Base-by-base conservation (phyloP, 139 green algal genomes). In the Chlorella sp. region DNA sequence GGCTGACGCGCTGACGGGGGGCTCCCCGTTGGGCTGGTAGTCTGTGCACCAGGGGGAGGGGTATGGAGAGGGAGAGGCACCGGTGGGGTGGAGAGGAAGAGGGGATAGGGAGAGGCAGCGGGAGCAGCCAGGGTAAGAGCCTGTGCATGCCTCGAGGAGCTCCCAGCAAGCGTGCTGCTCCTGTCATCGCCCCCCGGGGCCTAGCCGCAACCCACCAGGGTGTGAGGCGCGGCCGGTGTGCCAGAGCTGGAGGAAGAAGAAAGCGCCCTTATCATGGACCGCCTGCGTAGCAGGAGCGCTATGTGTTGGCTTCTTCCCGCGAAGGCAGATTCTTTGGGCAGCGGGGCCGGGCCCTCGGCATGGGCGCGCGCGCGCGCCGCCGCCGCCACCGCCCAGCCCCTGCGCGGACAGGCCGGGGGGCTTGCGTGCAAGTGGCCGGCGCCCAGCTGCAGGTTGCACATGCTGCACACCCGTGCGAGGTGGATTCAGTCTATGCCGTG, bases 221-320 rank as follows among this genome's bases (percentile, higher is more conserved):
- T 92, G 84, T 2, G 78, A 87, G 2, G 77, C 86, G 1, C 89
- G 71, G 38, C 89, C 89, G 45, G 69, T 64, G 73, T 94, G 88
- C 86, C 89, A 95, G 23, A 80, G 59, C 43, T 97, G 92, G 71
- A 67, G 79, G 84, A 93, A 91, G 77, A 97, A 94, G 5, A 86
- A 8, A 0, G 77, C 82, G 2, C 89, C 89, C 82, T 91, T 92
- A 53, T 80, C 86, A n/a, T n/a, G n/a, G n/a, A n/a, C n/a, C n/a
- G n/a, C n/a, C n/a, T n/a, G n/a, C n/a, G n/a, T n/a, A n/a, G n/a
- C n/a, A n/a, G n/a, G n/a, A n/a, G n/a, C n/a, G n/a, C n/a, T n/a
- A n/a, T n/a, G n/a, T n/a, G n/a, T n/a, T n/a, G n/a, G n/a, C n/a
- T n/a, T n/a, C n/a, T n/a, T n/a, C n/a, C n/a, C n/a, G n/a, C n/a